A percentile compares a stretch with the other conserved stretches of the same genome.
phyloP scores from a whole-genome alignment of 345 rosid genomes.

The Linum tenue region DNA sequence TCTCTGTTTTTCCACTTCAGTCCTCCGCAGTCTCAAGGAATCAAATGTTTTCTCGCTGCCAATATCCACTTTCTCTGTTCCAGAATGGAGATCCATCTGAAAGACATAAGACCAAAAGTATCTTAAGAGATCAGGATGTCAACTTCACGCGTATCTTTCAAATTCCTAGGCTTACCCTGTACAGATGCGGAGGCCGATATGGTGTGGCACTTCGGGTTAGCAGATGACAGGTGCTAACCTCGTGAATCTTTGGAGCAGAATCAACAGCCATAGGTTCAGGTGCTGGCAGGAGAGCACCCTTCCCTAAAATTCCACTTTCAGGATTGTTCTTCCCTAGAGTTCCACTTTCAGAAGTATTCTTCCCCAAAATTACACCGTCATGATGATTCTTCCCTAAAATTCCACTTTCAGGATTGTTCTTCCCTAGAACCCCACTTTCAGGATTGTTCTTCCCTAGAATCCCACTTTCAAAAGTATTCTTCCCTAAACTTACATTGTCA shows the following conservation, averaged over 20 bases:
- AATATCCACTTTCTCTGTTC: slow-evolving; percentile 14
- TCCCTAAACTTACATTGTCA: no score
- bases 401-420: no score
- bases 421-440: slow-evolving; percentile 20
- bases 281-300: slow-evolving; percentile 6
- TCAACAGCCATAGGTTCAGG: slow-evolving; percentile 1
- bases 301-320: slow-evolving; percentile 20
- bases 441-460: slow-evolving; percentile 3
- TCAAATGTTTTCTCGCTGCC: slow-evolving; percentile 15
- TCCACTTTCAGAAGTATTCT: not conserved
- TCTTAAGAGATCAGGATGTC: not conserved
- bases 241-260: slow-evolving; percentile 12
- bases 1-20: slow-evolving; percentile 17
- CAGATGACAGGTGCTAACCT: slow-evolving; percentile 4
- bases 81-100: slow-evolving; percentile 18
- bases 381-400: no score
- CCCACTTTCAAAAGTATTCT: not conserved
- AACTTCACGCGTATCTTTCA: slow-evolving; percentile 1
- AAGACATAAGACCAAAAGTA: not conserved
- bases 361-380: no score
- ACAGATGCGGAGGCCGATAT: slow-evolving; percentile 27
- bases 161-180: slow-evolving; percentile 14
- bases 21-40: slow-evolving; percentile 14
- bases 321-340: not conserved
- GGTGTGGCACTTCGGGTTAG: slow-evolving; percentile 19